These are phyloP conservation scores for Pythium utonaiense DNA, from an alignment of 352 stramenopile species.

Conservation along the genomic window DNA sequence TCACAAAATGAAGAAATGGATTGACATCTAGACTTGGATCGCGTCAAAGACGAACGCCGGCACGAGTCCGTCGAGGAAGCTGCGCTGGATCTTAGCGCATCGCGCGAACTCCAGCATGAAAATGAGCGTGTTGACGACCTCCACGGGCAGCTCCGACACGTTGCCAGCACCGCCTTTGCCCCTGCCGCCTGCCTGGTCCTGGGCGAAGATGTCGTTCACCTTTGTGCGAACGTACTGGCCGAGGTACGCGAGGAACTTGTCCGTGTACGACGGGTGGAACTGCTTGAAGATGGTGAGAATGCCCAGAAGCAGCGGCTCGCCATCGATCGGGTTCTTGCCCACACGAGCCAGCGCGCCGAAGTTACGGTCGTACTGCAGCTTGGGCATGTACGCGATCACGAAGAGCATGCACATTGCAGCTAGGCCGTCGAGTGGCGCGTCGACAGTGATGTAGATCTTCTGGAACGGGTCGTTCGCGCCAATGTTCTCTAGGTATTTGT, in stretches of 20 bases:
- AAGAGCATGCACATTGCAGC: conserved; percentile 91
- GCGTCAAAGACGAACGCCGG: conserved; percentile 89
- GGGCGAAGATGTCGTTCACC: conserved; percentile 76
- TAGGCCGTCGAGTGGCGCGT: conserved; percentile 88
- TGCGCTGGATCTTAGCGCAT: conserved; percentile 80
- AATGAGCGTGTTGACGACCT: conserved; percentile 86
- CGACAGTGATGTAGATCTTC: conserved; percentile 94
- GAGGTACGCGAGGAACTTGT: conserved; percentile 91
- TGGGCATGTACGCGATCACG: conserved; percentile 91
- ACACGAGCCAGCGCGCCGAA: conserved; percentile 89
- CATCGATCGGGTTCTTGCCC: conserved; percentile 91
- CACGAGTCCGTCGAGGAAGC: conserved; percentile 76
- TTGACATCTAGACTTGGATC: conserved; percentile 52
- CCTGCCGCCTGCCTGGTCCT: conserved; percentile 41
- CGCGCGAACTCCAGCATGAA: conserved; percentile 89
- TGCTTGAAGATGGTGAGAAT: conserved; percentile 93
- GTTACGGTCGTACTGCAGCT: conserved; percentile 91
- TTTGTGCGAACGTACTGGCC: conserved; percentile 91
- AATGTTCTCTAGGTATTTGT: conserved; percentile 91
- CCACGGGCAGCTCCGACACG: conserved; percentile 54
- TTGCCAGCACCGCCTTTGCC: conserved; percentile 26
- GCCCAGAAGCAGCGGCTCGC: conserved; percentile 87
- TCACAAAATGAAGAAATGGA: no score
- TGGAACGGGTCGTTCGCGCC: conserved; percentile 91
- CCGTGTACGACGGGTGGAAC: conserved; percentile 93